Evolutionary conservation across 1,139 yeast species (phyloP).

Genomic region (Arxiozyma slooffiae): DNA sequence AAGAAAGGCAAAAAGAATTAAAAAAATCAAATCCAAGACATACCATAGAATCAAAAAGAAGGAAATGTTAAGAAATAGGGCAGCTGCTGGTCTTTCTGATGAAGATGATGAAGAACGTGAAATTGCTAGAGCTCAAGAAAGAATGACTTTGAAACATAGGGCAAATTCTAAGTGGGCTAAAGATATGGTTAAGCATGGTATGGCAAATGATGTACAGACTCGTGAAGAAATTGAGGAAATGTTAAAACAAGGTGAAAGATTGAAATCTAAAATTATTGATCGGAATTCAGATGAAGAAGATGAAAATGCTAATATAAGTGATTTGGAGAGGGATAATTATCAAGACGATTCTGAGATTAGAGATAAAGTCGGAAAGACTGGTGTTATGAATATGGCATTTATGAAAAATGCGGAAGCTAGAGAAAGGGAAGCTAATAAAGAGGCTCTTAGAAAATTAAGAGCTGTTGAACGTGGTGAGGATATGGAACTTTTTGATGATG

Average conservation of each 20-base stretch:
- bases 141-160: constrained; percentile 87
- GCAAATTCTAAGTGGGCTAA: constrained; percentile 87
- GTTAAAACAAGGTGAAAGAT: constrained; percentile 76
- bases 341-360: constrained; percentile 33
- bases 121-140: constrained; percentile 69
- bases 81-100: constrained; percentile 55
- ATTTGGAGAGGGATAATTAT: constrained; percentile 36
- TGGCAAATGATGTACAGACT: constrained; percentile 74
- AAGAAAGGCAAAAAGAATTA: constrained; percentile 77
- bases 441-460: constrained; percentile 44
- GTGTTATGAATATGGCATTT: constrained; percentile 87
- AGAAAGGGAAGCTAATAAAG: constrained; percentile 45
- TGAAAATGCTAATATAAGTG: constrained; percentile 42
- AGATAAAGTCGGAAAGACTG: constrained; percentile 56
- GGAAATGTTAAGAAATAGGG: constrained; percentile 63
- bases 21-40: constrained; percentile 87
- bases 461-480: constrained; percentile 39
- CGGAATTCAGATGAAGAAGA: constrained; percentile 37
- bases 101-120: constrained; percentile 55
- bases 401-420: constrained; percentile 80
- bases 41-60: constrained; percentile 80
- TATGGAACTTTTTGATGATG: constrained; percentile 33
- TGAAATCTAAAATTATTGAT: constrained; percentile 68
- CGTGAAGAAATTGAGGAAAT: constrained; percentile 89
- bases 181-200: constrained; percentile 80